phyloP scores from a whole-genome alignment of 331 rosid genomes.

The Acacia pycnantha region DNA sequence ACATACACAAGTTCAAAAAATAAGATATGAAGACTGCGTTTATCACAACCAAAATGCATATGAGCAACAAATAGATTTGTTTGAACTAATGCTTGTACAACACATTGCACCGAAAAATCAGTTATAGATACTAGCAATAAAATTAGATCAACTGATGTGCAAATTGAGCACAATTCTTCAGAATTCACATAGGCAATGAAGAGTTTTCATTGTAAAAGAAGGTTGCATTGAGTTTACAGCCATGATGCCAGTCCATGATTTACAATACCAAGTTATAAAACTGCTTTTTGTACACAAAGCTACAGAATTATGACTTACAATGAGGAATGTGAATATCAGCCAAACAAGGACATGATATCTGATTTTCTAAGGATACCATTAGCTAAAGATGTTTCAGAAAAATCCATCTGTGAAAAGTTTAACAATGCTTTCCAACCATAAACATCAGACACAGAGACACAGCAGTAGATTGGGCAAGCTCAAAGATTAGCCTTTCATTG shows the following conservation, averaged over 20 bases:
- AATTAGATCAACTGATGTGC: background rate
- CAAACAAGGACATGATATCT: background rate
- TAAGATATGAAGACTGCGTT: background rate
- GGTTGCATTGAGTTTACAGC: background rate
- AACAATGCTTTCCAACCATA: background rate
- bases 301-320: background rate
- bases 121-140: background rate
- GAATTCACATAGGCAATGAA: background rate
- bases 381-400: background rate
- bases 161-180: conserved; percentile 4
- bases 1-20: conserved; percentile 17
- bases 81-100: background rate
- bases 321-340: background rate
- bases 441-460: background rate
- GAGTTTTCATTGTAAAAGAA: background rate
- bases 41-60: background rate
- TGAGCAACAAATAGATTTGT: background rate
- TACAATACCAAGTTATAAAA: background rate
- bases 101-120: background rate
- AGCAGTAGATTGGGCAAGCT: background rate
- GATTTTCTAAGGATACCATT: background rate
- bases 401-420: background rate
- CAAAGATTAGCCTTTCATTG: background rate
- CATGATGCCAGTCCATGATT: background rate
- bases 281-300: background rate